phyloP scores from a whole-genome alignment of 495 filamentous ascomycete genomes.

The Aspergillus ellipticus region DNA sequence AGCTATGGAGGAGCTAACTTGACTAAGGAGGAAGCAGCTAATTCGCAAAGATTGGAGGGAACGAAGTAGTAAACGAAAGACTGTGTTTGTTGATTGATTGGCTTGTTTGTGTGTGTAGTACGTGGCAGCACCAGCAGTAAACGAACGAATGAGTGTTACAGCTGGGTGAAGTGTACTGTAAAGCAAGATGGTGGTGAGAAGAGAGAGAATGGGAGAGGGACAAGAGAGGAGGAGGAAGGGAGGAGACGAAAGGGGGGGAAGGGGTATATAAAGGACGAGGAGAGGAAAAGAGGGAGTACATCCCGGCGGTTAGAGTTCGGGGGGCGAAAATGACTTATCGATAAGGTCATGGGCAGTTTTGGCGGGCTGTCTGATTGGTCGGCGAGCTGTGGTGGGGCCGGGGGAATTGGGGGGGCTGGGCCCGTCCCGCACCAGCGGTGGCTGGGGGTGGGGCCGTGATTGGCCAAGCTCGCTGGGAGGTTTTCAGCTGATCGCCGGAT shows the following conservation, averaged over 20 bases:
- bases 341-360: neutral
- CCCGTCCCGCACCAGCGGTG: neutral
- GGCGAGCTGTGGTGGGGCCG: neutral
- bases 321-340: constrained; percentile 4
- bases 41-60: too few relatives aligned
- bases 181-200: neutral
- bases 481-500: neutral
- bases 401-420: neutral
- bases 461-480: neutral
- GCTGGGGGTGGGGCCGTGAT: neutral
- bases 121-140: too few relatives aligned
- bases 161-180: too few relatives aligned
- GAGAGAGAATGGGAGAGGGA: neutral
- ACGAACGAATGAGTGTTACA: too few relatives aligned
- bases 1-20: neutral
- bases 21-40: too few relatives aligned
- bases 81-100: too few relatives aligned
- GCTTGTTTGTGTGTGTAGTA: too few relatives aligned
- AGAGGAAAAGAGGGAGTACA: constrained; percentile 13
- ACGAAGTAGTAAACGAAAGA: too few relatives aligned
- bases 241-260: constrained; percentile 15
- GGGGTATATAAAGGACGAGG: too few relatives aligned
- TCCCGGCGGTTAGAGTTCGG: neutral
- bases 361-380: neutral
- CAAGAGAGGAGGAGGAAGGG: constrained; percentile 2